Evolutionary conservation across 805 yeast species (phyloP), one percentile per base, ranked within the genome.

Genomic region (Spathaspora passalidarum): DNA sequence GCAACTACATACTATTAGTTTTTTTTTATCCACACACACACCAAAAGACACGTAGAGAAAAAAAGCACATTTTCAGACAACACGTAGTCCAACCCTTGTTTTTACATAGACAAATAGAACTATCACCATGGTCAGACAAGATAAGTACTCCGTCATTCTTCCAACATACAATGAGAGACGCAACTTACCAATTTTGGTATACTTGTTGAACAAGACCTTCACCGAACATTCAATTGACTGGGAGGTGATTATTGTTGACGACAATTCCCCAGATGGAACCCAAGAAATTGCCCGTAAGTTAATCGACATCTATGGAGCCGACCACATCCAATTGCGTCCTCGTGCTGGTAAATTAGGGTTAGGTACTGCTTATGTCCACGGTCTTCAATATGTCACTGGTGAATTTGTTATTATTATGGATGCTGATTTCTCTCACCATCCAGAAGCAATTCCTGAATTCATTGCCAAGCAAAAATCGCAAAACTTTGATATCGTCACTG

Each of bases 371-470:
- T 85, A 85, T 56, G 85, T 85, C 38, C 90, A 86, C 56, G 92
- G 90, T 1, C 75, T 85, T 54, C 76, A 86, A 61, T 82, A 58
- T 55, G 88, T 78, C 42, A 79, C 84, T 17, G 92, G 92, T 40
- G 78, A 86, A 64, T 85, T 75, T 62, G 90, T 85, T 42, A 80
- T 85, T 51, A 85, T 86, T 55, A 85, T 85, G 92, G 92, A 85
- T 60, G 92, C 92, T 14, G 92, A 85, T 61, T 85, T 86, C 67
- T 82, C 88, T 5, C 92, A 85, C 63, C 89, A 83, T 62, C 92
- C 92, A 19, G 83, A 81, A 55, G 86, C 90, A 22, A 85, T 85
- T 62, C 92, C 91, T 6, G 72, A 82, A 61, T 84, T 85, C 62
- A 84, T 86, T 57, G 76, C 74, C 44, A 80, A 80, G 60, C 92